Percentiles rank a stretch among this genome's conserved stretches.
These are phyloP conservation scores for Crassisporium funariophilum DNA, from an alignment of 768 basidiomycete genomes.

Conservation along the genomic window DNA sequence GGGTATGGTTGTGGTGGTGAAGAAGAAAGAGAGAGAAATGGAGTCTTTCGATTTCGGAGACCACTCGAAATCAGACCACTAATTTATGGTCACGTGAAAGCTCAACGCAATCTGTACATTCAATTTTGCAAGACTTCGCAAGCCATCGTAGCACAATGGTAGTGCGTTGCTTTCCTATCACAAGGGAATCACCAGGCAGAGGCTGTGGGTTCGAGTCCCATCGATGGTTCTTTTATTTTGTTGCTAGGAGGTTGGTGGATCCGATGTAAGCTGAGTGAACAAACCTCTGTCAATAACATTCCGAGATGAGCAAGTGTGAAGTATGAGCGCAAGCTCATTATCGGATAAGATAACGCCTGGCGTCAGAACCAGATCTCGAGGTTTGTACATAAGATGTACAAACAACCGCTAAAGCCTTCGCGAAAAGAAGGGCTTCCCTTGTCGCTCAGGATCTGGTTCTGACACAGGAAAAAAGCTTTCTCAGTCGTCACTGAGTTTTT, in stretches of 20 bases:
- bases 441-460: not conserved
- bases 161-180: conserved; percentile 30
- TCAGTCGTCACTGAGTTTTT: not conserved
- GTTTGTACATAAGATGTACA: not conserved
- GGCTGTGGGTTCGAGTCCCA: conserved; percentile 28
- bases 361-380: not conserved
- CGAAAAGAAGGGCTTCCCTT: not conserved
- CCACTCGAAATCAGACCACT: not conserved
- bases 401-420: not conserved
- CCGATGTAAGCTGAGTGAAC: too few species aligned
- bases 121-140: not conserved
- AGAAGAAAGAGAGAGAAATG: conserved; percentile 35
- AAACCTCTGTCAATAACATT: too few species aligned
- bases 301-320: not conserved
- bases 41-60: not conserved
- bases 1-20: conserved; percentile 60
- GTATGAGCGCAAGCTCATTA: not conserved
- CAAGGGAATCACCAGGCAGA: conserved; percentile 17
- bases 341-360: not conserved
- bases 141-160: conserved; percentile 30
- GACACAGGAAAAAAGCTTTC: not conserved
- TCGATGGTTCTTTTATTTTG: conserved; percentile 13
- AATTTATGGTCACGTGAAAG: not conserved
- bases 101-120: too few species aligned
- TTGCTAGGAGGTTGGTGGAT: too few species aligned